Evolutionary conservation across 2,329 filamentous ascomycete species (phyloP).

Genomic region (Diplodia scrobiculata): DNA sequence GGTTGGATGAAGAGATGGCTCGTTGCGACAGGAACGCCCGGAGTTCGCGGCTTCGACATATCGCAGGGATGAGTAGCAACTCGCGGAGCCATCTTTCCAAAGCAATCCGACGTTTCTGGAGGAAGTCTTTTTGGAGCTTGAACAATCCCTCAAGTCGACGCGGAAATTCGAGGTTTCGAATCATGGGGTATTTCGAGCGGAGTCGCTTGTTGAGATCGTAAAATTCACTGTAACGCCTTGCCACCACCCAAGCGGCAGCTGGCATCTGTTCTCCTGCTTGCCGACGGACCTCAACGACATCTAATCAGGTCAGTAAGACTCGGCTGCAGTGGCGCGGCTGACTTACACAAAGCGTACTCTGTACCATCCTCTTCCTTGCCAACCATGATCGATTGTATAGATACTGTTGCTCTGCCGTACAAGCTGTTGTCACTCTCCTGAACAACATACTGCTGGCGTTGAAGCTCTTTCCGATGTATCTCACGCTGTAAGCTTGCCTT

Average conservation of each 20-base stretch:
- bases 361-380: constrained; percentile 88
- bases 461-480: constrained; percentile 89
- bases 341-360: constrained; percentile 81
- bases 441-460: constrained; percentile 93
- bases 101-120: constrained; percentile 81
- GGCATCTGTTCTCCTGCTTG: constrained; percentile 94
- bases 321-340: background rate
- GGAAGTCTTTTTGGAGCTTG: constrained; percentile 93
- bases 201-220: constrained; percentile 91
- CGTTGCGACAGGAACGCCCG: constrained; percentile 88
- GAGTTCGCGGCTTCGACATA: constrained; percentile 89
- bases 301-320: constrained; percentile 42
- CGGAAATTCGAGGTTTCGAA: constrained; percentile 88
- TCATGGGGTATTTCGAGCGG: constrained; percentile 79
- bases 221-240: constrained; percentile 95
- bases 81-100: constrained; percentile 79
- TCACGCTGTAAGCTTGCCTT: constrained; percentile 91
- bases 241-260: constrained; percentile 89
- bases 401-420: constrained; percentile 85
- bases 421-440: constrained; percentile 98
- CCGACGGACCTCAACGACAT: constrained; percentile 86
- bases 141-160: constrained; percentile 81
- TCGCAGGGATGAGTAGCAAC: constrained; percentile 82
- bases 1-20: constrained; percentile 69
- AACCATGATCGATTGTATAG: constrained; percentile 90